These are phyloP conservation scores for Hippophae tibetana DNA, from an alignment of 306 rosid genomes.

Conservation along the genomic window DNA sequence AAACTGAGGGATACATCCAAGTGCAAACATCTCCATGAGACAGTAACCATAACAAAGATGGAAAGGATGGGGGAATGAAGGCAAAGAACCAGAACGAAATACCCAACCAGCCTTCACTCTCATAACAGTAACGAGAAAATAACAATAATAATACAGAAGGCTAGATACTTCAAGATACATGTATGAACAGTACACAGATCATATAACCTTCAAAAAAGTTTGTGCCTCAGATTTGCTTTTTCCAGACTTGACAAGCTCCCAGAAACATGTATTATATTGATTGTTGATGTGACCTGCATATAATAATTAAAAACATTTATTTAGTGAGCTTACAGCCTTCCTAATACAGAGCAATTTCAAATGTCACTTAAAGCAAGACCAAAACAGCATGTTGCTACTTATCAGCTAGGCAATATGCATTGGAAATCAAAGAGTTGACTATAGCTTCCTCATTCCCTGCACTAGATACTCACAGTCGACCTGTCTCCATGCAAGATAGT, in stretches of 20 bases:
- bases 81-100: not conserved
- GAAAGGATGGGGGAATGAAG: not conserved
- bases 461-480: slow-evolving; percentile 58
- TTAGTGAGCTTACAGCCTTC: not conserved
- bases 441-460: not conserved
- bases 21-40: not conserved
- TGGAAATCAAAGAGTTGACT: not conserved
- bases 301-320: not conserved
- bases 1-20: not conserved
- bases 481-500: slow-evolving; percentile 85
- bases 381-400: not conserved
- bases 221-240: slow-evolving; percentile 71
- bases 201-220: slow-evolving; percentile 34
- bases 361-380: not conserved
- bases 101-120: not conserved
- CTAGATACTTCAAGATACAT: too few relatives aligned
- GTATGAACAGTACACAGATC: not conserved
- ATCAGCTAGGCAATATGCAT: too few relatives aligned
- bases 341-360: not conserved
- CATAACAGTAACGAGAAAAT: too few relatives aligned
- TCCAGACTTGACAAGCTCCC: slow-evolving; percentile 76
- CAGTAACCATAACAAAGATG: not conserved
- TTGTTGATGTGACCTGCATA: slow-evolving; percentile 68
- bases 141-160: too few relatives aligned
- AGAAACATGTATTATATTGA: slow-evolving; percentile 83